phyloP scores from a whole-genome alignment of 306 rosid genomes.

The Prinsepia uniflora region DNA sequence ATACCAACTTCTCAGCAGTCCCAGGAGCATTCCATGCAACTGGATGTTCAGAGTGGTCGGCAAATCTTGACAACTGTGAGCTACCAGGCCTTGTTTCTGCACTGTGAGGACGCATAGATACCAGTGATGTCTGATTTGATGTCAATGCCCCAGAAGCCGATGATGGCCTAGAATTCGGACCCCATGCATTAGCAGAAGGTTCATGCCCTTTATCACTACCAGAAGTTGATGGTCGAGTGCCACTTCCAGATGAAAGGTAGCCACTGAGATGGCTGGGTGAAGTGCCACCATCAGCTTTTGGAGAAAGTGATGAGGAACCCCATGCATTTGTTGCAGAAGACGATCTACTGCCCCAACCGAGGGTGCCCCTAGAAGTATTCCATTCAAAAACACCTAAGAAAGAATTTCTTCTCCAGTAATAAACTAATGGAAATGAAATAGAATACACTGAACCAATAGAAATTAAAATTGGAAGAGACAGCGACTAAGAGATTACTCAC shows the following conservation, averaged over 20 bases:
- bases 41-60: slow-evolving; percentile 72
- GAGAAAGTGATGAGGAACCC: slow-evolving; percentile 81
- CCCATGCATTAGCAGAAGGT: slow-evolving; percentile 57
- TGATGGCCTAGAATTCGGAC: slow-evolving; percentile 85
- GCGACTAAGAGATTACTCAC: slow-evolving; percentile 39
- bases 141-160: slow-evolving; percentile 84
- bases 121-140: slow-evolving; percentile 60
- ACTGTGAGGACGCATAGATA: slow-evolving; percentile 87
- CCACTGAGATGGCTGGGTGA: slow-evolving; percentile 81
- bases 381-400: slow-evolving; percentile 8
- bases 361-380: slow-evolving; percentile 66
- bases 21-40: slow-evolving; percentile 75
- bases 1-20: slow-evolving; percentile 80
- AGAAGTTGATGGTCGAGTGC: slow-evolving; percentile 90
- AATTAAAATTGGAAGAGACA: slow-evolving; percentile 7
- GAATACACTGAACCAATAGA: slow-evolving; percentile 9
- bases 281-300: slow-evolving; percentile 69
- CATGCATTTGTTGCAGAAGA: slow-evolving; percentile 82
- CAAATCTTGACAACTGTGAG: slow-evolving; percentile 94
- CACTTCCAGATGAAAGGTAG: slow-evolving; percentile 88
- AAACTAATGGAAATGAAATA: slow-evolving; percentile 7
- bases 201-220: slow-evolving; percentile 83
- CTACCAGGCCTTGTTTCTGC: slow-evolving; percentile 97
- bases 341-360: slow-evolving; percentile 89
- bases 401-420: not conserved